phyloP scores from a whole-genome alignment of 2,329 filamentous ascomycete genomes.

The Calycina herbarum region DNA sequence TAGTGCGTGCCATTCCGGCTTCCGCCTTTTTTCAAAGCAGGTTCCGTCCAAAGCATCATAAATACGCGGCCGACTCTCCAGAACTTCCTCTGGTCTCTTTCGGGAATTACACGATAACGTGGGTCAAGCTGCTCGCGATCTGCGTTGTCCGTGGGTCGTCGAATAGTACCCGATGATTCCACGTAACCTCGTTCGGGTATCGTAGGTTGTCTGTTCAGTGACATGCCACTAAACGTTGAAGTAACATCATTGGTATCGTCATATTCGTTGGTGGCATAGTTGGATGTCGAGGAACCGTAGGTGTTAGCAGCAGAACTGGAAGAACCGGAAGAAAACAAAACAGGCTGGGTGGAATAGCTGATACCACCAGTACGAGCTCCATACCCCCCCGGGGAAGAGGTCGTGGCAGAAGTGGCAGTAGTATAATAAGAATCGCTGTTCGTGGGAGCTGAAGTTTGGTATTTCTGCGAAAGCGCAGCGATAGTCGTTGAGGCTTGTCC shows the following conservation, averaged over 20 bases:
- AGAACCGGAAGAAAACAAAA: neutral
- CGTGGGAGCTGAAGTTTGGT: neutral
- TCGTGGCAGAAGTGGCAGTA: neutral
- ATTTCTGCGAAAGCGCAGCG: neutral
- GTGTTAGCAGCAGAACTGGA: neutral
- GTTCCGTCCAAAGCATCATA: constrained; percentile 34
- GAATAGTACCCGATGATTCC: constrained; percentile 13
- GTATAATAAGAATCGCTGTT: constrained; percentile 10
- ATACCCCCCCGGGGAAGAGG: neutral
- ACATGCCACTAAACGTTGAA: constrained; percentile 4
- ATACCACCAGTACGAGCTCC: neutral
- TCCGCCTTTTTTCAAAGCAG: constrained; percentile 16
- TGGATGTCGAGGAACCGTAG: neutral
- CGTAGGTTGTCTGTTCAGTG: neutral
- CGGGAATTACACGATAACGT: constrained; percentile 22
- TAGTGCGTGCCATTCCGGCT: constrained; percentile 20
- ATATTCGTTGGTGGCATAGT: neutral
- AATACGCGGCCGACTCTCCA: constrained; percentile 31
- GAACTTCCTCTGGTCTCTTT: constrained; percentile 24
- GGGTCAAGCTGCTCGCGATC: constrained; percentile 18
- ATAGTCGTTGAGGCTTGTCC: neutral
- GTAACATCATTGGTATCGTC: neutral
- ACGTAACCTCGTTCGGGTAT: neutral
- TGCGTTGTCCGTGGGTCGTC: constrained; percentile 9
- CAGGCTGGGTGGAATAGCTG: neutral